These are phyloP conservation scores for Mucor piriformis DNA, from an alignment of 371 early-diverging fungal genomes.

Conservation along the genomic window DNA sequence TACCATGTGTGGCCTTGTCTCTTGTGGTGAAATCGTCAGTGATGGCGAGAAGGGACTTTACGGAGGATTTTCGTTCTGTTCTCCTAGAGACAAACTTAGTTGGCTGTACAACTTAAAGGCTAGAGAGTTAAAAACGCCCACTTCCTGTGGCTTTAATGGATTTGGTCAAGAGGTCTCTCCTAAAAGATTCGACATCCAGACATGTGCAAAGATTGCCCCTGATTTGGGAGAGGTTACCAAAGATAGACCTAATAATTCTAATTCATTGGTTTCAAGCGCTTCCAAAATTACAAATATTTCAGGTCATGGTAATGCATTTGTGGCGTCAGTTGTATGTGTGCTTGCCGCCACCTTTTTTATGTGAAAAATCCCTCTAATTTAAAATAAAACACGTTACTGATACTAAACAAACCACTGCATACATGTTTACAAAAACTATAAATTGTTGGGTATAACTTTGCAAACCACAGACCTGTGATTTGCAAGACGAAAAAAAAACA, in stretches of 20 bases:
- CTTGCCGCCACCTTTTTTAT: constrained; percentile 14
- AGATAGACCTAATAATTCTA: not conserved
- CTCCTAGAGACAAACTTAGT: constrained; percentile 53
- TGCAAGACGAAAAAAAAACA: not conserved
- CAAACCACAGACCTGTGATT: too few relatives aligned
- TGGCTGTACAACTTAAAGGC: constrained; percentile 45
- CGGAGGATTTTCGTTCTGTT: constrained; percentile 60
- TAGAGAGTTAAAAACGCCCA: constrained; percentile 20
- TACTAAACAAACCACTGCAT: not conserved
- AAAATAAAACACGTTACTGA: not conserved
- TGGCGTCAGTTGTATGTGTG: constrained; percentile 17
- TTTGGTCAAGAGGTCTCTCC: constrained; percentile 37
- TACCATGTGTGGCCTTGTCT: constrained; percentile 54
- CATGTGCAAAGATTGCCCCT: constrained; percentile 36
- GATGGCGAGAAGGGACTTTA: constrained; percentile 59
- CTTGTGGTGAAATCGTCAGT: constrained; percentile 57
- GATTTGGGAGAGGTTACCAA: constrained; percentile 14
- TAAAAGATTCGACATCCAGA: constrained; percentile 33
- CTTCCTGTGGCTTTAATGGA: constrained; percentile 46
- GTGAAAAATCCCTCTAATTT: not conserved
- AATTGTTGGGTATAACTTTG: too few relatives aligned
- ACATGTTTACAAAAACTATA: too few relatives aligned
- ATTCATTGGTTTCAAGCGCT: not conserved
- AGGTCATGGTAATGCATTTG: constrained; percentile 12
- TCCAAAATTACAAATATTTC: not conserved